Base-by-base conservation (phyloP, 306 rosid genomes). In the Pyrus communis region DNA sequence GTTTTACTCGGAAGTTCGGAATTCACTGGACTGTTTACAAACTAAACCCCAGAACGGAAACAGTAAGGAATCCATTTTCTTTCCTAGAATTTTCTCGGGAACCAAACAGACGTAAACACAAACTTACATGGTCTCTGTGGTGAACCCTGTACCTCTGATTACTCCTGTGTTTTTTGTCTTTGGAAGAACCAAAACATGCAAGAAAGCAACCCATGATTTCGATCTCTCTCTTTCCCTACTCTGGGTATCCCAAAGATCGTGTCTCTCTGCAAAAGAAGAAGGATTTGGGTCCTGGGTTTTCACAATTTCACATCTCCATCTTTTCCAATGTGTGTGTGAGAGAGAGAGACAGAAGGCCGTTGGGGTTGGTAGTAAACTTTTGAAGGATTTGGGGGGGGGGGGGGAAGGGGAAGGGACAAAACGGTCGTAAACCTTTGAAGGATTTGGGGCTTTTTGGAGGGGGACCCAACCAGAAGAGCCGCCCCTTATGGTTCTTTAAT, bases 131-230 rank as follows among this genome's bases (percentile, higher is more conserved):
- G 40, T 70, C 77, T 31, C 79, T 78, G 52, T 85, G 83, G 74
- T 75, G 87, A 75, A 89, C 85, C 67, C 87, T 84, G 79, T 38
- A 80, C 64, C 67, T 78, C 17, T 70, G 87, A 6, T 63, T 88
- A 67, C 85, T 73, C 67, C 86, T 73, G 75, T 82, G 80, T 25
- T 83, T 88, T 23, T 74, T 86, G 69, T 83, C 87, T 75, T 85
- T 86, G 80, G 91, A 88, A 79, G 91, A 87, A 87, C 96, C 90
- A 88, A 93, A 91, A 77, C 97, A 93, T 21, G 79, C 90, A 76
- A 88, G 88, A 79, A 91, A 88, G 73, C 98, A 91, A 86, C 93
- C 93, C 97, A 91, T 93, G 40, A 69, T 30, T 61, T 51, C 45
- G 75, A 74, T 70, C 38, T 58, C 38, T 58, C 55, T 51, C 55